A percentile compares a stretch with the other conserved stretches of the same genome.
Evolutionary conservation across 176 grass and related monocot genomes (phyloP).

Genomic region (Triticum turgidum): DNA sequence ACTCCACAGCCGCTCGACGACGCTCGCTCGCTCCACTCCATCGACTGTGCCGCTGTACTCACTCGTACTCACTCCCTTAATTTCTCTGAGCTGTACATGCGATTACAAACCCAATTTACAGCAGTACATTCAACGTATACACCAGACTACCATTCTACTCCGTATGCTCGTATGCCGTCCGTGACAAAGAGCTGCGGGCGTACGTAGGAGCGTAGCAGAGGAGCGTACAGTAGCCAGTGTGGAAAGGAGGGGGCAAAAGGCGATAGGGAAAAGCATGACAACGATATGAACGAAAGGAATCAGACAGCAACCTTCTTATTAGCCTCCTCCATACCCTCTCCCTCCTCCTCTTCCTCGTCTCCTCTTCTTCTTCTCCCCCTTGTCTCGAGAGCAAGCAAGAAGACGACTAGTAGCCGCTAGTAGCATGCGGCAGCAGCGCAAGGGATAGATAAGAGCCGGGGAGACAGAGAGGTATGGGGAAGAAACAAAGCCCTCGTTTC

Average conservation of each 20-base stretch:
- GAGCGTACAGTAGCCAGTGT: constrained; percentile 27
- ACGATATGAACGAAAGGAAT: constrained; percentile 68
- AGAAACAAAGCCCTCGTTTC: constrained; percentile 50
- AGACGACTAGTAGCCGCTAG: not conserved
- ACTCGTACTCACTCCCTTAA: constrained; percentile 7
- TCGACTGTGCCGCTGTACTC: constrained; percentile 10
- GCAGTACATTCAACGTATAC: not conserved
- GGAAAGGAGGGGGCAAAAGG: constrained; percentile 34
- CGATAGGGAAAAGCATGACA: constrained; percentile 63
- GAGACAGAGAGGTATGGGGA: constrained; percentile 25
- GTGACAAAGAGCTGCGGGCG: no score
- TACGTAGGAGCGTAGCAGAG: not conserved
- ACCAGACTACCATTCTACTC: no score
- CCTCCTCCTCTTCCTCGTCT: not conserved
- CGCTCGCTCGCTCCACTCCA: constrained; percentile 18
- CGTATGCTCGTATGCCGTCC: no score
- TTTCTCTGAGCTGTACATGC: constrained; percentile 22
- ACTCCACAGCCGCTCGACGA: constrained; percentile 37
- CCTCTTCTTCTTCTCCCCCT: not conserved
- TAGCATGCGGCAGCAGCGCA: not conserved
- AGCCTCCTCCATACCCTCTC: constrained; percentile 45
- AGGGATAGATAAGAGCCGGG: constrained; percentile 9
- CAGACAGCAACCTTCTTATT: constrained; percentile 64
- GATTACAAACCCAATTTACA: not conserved
- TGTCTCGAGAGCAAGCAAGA: constrained; percentile 30